Base-by-base conservation (phyloP, 441 rosid species). In the Kokia cookei region DNA sequence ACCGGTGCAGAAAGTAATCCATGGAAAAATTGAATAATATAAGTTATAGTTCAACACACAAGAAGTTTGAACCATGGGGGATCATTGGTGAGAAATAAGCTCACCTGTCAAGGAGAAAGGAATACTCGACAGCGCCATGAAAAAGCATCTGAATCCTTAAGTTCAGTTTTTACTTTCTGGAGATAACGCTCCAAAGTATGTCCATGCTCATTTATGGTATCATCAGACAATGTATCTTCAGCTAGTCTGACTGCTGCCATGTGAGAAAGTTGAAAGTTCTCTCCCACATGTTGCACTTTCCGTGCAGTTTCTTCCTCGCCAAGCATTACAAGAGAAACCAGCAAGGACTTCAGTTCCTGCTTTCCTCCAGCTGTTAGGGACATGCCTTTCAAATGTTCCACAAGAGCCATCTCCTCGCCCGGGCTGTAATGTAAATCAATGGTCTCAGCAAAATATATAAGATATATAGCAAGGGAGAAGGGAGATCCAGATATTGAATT, bases 371-470 rank as follows among this genome's bases (percentile, higher is more conserved):
- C 85, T 10, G 89, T 81, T 70, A 87, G 83, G 55, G 87, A 85
- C 97, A 93, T 90, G 77, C 92, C 92, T 77, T 89, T 93, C 86
- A 95, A 81, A 86, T 95, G 99, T 59, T 95, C 98, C 64, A 93
- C 95, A 32, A 95, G 86, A 40, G 97, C 97, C 82, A 89, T 73
- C 89, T 95, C 98, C 89, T 95, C 99, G 8, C 89, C 99, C 29
- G 98, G 91, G 69, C 99, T 95, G 80, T 78, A 80, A 75, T 32
- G 68, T 53, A 66, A 62, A 53, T 50, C 55, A 54, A 55, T 19
- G 50, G 48, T 53, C 69, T 58, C 73, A 69, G 73, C 11, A 69
- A 17, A 69, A 17, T n/a, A 69, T 17, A 24, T 32, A 53, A 32
- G 37, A 32, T 26, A 53, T 32, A 68, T 65, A 43, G 69, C 7